A percentile compares a stretch with the other conserved stretches of the same genome.
These are phyloP conservation scores for Pseudocercospora eumusae DNA, from an alignment of 2,329 filamentous ascomycete genomes.

Conservation along the genomic window DNA sequence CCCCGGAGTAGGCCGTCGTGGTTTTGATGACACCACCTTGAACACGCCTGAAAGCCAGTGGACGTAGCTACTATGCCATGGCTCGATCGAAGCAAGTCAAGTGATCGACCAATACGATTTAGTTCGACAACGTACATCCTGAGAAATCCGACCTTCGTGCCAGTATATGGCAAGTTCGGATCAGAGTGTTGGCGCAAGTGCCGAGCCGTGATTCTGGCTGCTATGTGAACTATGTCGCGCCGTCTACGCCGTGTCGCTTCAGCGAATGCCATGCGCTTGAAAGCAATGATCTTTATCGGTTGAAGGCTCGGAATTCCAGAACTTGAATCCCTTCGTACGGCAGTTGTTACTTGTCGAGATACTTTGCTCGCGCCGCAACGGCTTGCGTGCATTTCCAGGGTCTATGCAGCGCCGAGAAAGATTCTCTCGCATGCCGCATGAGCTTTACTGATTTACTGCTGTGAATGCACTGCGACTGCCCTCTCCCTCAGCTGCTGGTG, in stretches of 20 bases:
- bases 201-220: background rate
- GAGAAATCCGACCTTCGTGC: background rate
- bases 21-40: background rate
- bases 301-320: background rate
- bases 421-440: background rate
- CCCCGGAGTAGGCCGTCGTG: no score
- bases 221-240: no score
- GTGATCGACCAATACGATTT: background rate
- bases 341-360: background rate
- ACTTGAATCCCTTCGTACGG: background rate
- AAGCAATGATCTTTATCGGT: background rate
- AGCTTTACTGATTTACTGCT: slow-evolving; percentile 17
- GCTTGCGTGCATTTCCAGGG: background rate
- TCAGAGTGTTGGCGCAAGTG: background rate
- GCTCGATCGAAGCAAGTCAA: background rate
- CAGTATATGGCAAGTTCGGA: background rate
- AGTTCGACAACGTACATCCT: background rate
- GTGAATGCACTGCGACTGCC: slow-evolving; percentile 12
- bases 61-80: background rate
- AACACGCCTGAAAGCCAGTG: background rate
- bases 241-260: background rate
- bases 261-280: background rate
- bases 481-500: slow-evolving; percentile 9
- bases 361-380: background rate
- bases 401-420: background rate